These are phyloP conservation scores for Neonectria neomacrospora DNA, from an alignment of 2,329 filamentous ascomycete genomes.

Conservation along the genomic window DNA sequence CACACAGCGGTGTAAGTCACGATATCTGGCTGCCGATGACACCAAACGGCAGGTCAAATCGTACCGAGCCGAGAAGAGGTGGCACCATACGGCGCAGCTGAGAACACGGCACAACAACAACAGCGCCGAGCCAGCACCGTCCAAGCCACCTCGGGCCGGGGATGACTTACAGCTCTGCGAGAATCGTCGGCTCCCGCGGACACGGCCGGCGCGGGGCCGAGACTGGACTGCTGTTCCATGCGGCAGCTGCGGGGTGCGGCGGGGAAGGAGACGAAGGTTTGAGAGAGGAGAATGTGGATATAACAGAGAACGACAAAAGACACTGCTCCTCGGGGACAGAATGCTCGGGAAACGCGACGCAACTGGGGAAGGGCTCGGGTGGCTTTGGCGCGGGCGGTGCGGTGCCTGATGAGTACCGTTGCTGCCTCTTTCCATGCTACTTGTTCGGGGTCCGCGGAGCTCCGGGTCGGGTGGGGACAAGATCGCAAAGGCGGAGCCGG, in stretches of 20 bases:
- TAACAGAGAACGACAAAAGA: not conserved
- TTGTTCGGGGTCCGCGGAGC: slow-evolving; percentile 5
- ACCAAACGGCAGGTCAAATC: not conserved
- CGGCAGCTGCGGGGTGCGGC: not conserved
- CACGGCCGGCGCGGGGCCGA: slow-evolving; percentile 23
- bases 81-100: not conserved
- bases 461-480: not conserved
- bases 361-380: not conserved
- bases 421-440: not conserved
- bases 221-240: slow-evolving; percentile 36
- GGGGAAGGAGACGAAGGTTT: not conserved
- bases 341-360: not conserved
- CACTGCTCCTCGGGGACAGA: too few relatives aligned
- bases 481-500: slow-evolving; percentile 5
- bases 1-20: slow-evolving; percentile 7
- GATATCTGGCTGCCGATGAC: not conserved
- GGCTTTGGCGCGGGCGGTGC: not conserved
- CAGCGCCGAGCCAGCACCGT: slow-evolving; percentile 15
- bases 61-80: not conserved
- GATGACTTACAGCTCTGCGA: slow-evolving; percentile 52
- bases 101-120: not conserved
- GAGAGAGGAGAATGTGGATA: not conserved
- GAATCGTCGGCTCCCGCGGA: slow-evolving; percentile 52
- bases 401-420: not conserved
- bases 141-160: not conserved